Conservation (phyloP, 2,329 filamentous ascomycete genomes). For the Colletotrichum chlorophyti region DNA sequence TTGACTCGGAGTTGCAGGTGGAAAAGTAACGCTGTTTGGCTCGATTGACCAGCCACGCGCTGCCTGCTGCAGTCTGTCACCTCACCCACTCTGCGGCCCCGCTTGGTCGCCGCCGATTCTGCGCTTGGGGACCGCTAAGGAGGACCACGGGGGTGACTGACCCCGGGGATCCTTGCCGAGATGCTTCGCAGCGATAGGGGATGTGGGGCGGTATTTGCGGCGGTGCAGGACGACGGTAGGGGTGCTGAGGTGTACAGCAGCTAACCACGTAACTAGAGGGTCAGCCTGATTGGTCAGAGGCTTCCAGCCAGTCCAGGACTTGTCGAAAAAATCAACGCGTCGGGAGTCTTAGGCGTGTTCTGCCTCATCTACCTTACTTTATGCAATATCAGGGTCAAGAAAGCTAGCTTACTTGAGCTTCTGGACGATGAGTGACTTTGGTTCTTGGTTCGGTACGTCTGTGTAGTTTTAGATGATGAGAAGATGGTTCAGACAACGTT, state of each 20-base stretch:
- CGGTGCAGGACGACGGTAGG: conserved; percentile 2
- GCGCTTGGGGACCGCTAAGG: not conserved
- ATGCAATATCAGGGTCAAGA: not conserved
- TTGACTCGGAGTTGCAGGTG: not conserved
- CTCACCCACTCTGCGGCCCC: no score
- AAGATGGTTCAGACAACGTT: conserved; percentile 25
- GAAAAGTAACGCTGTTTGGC: conserved; percentile 8
- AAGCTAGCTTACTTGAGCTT: no score
- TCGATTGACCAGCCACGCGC: conserved; percentile 2
- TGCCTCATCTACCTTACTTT: conserved; percentile 3
- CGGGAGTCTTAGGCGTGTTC: not conserved
- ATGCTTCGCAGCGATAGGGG: not conserved
- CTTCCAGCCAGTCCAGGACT: not conserved
- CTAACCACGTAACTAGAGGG: no score
- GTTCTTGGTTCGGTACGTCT: not conserved
- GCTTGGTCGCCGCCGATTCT: not conserved
- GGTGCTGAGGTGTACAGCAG: not conserved
- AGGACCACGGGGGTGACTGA: conserved; percentile 1
- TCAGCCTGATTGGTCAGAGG: conserved; percentile 9
- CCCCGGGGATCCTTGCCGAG: conserved; percentile 14
- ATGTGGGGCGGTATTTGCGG: conserved; percentile 5
- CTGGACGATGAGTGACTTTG: no score
- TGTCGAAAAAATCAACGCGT: conserved; percentile 12
- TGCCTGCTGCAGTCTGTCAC: not conserved
- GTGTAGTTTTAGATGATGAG: conserved; percentile 20